These are phyloP conservation scores for Paraconiothyrium brasiliense DNA, from an alignment of 2,329 filamentous ascomycete species.

Conservation along the genomic window DNA sequence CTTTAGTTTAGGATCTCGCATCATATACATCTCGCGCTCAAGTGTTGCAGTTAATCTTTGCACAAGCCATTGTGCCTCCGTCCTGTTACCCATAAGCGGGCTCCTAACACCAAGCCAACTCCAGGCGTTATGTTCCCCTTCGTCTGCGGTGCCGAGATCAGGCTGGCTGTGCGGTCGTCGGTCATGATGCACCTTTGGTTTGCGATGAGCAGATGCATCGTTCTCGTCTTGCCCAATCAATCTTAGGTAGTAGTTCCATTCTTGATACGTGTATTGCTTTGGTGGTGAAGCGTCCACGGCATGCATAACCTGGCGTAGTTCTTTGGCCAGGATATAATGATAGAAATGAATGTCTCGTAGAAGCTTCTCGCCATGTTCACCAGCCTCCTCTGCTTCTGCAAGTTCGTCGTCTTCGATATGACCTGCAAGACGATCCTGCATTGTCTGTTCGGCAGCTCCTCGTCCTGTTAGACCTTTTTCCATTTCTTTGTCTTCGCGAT, in stretches of 20 bases:
- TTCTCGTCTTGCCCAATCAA: constrained; percentile 53
- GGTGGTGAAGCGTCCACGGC: constrained; percentile 53
- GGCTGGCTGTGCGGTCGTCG: constrained; percentile 29
- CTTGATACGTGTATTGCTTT: constrained; percentile 50
- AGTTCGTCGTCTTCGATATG: constrained; percentile 56
- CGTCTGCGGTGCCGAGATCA: constrained; percentile 45
- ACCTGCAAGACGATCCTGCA: constrained; percentile 44
- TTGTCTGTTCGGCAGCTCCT: constrained; percentile 25
- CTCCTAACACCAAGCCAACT: constrained; percentile 77
- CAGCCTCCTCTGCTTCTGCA: constrained; percentile 52
- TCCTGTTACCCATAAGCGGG: constrained; percentile 73
- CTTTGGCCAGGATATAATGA: constrained; percentile 58
- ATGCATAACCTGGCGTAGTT: constrained; percentile 55
- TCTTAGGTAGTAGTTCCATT: constrained; percentile 52
- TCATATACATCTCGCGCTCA: constrained; percentile 49
- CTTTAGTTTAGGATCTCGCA: constrained; percentile 30
- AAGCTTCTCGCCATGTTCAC: constrained; percentile 52
- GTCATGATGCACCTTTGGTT: constrained; percentile 34
- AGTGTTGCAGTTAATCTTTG: constrained; percentile 69
- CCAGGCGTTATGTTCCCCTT: constrained; percentile 67
- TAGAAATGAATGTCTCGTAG: constrained; percentile 63
- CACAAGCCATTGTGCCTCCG: constrained; percentile 78
- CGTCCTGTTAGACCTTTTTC: constrained; percentile 12
- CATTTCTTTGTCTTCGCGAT: constrained; percentile 24
- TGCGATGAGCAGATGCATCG: constrained; percentile 48